Evolutionary conservation across 148 eudicot species (phyloP).

Genomic region (Spergularia marina): DNA sequence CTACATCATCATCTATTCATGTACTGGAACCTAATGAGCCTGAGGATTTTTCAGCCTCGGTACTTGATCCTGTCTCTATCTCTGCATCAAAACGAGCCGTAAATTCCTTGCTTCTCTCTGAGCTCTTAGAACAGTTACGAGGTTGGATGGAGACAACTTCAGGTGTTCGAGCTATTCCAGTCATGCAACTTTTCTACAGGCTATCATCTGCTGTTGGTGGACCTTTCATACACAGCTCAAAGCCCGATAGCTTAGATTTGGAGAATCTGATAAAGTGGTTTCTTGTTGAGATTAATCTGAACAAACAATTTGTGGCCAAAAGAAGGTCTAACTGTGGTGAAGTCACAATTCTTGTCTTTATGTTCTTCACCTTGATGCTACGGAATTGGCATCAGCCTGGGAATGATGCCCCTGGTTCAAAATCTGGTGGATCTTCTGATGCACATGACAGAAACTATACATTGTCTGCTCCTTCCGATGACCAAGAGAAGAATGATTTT

Average conservation of each 20-base stretch:
- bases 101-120: slow-evolving; percentile 84
- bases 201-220: slow-evolving; percentile 97
- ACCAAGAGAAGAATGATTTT: slow-evolving; percentile 77
- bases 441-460: slow-evolving; percentile 55
- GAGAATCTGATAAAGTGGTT: slow-evolving; percentile 92
- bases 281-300: slow-evolving; percentile 74
- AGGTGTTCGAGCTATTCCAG: slow-evolving; percentile 86
- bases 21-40: slow-evolving; percentile 74
- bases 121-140: slow-evolving; percentile 77
- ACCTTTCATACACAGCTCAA: slow-evolving; percentile 77
- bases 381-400: slow-evolving; percentile 99
- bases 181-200: slow-evolving; percentile 93
- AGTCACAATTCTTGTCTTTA: slow-evolving; percentile 79
- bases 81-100: slow-evolving; percentile 98
- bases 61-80: slow-evolving; percentile 81
- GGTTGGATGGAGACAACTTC: slow-evolving; percentile 97
- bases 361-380: slow-evolving; percentile 97
- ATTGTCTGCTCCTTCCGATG: slow-evolving; percentile 46
- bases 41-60: slow-evolving; percentile 66
- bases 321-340: slow-evolving; percentile 80
- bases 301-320: slow-evolving; percentile 65
- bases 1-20: slow-evolving; percentile 76
- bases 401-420: slow-evolving; percentile 57
- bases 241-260: slow-evolving; percentile 77
- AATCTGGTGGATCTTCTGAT: slow-evolving; percentile 66